Evolutionary conservation across 805 yeast species (phyloP).

Genomic region (Sugiyamaella qingdaonensis): DNA sequence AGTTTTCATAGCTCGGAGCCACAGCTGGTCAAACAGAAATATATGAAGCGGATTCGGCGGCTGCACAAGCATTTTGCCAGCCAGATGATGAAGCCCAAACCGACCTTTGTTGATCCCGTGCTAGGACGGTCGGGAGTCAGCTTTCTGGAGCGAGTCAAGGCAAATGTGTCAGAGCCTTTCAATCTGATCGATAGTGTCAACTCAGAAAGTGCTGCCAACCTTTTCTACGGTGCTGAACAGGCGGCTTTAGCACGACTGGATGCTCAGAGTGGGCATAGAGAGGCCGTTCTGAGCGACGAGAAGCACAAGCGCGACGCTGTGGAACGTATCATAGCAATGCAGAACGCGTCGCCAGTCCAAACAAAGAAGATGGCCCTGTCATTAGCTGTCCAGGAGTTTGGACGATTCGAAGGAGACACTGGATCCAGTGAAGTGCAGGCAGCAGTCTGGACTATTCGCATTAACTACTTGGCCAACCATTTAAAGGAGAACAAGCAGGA

Average conservation of each 20-base stretch:
- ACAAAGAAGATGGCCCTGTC: constrained; percentile 52
- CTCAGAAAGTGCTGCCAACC: constrained; percentile 64
- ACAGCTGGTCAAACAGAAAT: constrained; percentile 13
- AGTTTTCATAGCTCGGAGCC: constrained; percentile 7
- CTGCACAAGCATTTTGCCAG: constrained; percentile 28
- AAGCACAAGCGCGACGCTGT: constrained; percentile 64
- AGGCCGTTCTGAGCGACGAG: constrained; percentile 34
- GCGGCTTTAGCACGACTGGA: constrained; percentile 42
- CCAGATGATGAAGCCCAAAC: constrained; percentile 23
- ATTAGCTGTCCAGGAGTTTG: constrained; percentile 75
- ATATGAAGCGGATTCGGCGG: constrained; percentile 19
- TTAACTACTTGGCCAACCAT: constrained; percentile 74
- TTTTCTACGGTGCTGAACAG: constrained; percentile 73
- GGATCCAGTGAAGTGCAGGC: constrained; percentile 97
- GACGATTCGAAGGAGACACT: constrained; percentile 81
- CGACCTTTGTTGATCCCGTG: constrained; percentile 70
- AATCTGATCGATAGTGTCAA: constrained; percentile 58
- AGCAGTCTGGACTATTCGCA: constrained; percentile 77
- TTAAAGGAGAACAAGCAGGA: constrained; percentile 69
- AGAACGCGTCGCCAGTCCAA: constrained; percentile 62
- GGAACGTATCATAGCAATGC: constrained; percentile 65
- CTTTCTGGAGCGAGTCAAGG: constrained; percentile 62
- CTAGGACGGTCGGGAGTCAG: constrained; percentile 65
- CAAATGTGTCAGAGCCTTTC: constrained; percentile 62
- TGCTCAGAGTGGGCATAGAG: constrained; percentile 22